Evolutionary conservation across 345 rosid species (phyloP).

Genomic region (Gossypium mustelinum): DNA sequence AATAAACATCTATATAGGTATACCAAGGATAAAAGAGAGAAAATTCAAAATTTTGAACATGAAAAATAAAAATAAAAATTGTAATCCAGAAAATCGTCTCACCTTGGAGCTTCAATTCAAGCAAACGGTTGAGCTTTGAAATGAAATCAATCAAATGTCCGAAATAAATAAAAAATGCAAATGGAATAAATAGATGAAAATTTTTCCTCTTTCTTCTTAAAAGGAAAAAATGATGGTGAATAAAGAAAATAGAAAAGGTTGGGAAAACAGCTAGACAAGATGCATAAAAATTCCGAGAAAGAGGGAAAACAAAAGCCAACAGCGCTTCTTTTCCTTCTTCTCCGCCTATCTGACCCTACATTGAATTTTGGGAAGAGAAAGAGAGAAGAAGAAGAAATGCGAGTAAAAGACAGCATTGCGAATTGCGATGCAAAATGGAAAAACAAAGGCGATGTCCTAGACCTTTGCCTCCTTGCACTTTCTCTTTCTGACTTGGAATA

Average conservation of each 20-base stretch:
- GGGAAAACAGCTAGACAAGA: neutral
- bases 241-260: neutral
- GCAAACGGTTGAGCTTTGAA: neutral
- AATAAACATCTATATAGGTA: neutral
- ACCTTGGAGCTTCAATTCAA: slow-evolving; percentile 5
- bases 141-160: neutral
- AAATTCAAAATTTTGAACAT: neutral
- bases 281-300: neutral
- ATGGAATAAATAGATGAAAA: neutral
- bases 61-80: neutral
- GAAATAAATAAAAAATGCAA: no score
- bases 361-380: slow-evolving; percentile 7
- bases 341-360: neutral
- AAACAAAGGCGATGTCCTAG: slow-evolving; percentile 1
- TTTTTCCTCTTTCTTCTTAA: neutral
- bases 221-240: neutral
- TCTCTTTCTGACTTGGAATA: slow-evolving; percentile 22
- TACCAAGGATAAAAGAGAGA: neutral
- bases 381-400: slow-evolving; percentile 3
- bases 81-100: neutral
- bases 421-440: neutral
- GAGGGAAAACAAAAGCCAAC: neutral
- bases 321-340: neutral
- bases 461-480: neutral
- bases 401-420: neutral